Evolutionary conservation across 805 yeast species (phyloP).

Genomic region (Wickerhamomyces strasburgensis): DNA sequence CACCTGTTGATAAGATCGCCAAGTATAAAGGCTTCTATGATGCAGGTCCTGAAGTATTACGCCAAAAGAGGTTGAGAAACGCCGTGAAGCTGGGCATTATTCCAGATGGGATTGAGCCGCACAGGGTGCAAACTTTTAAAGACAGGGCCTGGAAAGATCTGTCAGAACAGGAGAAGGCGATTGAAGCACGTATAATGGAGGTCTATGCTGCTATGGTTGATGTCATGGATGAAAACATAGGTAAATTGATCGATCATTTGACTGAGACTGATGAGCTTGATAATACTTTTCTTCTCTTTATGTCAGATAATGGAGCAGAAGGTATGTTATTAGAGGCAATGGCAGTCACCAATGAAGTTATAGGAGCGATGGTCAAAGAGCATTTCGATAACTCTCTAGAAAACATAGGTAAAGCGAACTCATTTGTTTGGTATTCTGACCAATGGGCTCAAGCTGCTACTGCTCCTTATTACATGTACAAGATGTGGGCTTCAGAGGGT

Average conservation of each 20-base stretch:
- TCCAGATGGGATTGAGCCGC: slow-evolving; percentile 40
- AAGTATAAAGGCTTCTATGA: slow-evolving; percentile 45
- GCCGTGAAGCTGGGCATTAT: slow-evolving; percentile 44
- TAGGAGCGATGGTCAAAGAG: slow-evolving; percentile 19
- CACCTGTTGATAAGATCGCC: slow-evolving; percentile 42
- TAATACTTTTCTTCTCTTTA: slow-evolving; percentile 51
- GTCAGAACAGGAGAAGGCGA: slow-evolving; percentile 30
- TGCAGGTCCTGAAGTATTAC: slow-evolving; percentile 42
- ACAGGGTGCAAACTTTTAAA: slow-evolving; percentile 34
- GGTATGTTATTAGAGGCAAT: slow-evolving; percentile 54
- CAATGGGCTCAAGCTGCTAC: slow-evolving; percentile 64
- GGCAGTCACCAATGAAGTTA: slow-evolving; percentile 32
- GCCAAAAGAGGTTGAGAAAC: slow-evolving; percentile 33
- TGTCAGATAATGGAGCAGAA: slow-evolving; percentile 65
- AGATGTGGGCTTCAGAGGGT: slow-evolving; percentile 56
- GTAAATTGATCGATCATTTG: slow-evolving; percentile 40
- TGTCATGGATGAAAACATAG: slow-evolving; percentile 45
- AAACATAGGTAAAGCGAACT: slow-evolving; percentile 43
- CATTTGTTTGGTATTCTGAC: slow-evolving; percentile 49
- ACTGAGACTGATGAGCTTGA: slow-evolving; percentile 41
- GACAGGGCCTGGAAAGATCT: slow-evolving; percentile 41
- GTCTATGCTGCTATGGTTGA: slow-evolving; percentile 65
- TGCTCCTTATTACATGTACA: slow-evolving; percentile 49
- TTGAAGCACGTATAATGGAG: slow-evolving; percentile 45
- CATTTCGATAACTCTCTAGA: slow-evolving; percentile 39